A percentile compares a stretch with the other conserved stretches of the same genome.
Evolutionary conservation across 2,329 filamentous ascomycete genomes (phyloP).

Genomic region (Colletotrichum orchidophilum): DNA sequence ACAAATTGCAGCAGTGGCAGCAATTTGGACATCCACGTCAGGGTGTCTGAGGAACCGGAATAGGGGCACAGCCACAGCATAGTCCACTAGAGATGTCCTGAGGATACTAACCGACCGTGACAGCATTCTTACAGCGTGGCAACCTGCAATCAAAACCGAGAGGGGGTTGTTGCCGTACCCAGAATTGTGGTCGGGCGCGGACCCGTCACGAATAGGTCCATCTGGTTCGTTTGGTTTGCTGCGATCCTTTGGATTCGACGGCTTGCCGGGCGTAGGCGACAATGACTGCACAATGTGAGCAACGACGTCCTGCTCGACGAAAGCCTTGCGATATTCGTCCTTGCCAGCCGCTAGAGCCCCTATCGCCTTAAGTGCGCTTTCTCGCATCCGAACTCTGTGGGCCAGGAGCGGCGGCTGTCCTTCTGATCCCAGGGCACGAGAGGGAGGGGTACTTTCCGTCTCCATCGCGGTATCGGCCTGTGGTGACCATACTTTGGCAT

Average conservation of each 20-base stretch:
- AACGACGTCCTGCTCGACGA: slow-evolving; percentile 85
- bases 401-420: slow-evolving; percentile 68
- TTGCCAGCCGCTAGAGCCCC: slow-evolving; percentile 84
- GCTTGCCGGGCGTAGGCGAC: slow-evolving; percentile 61
- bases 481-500: slow-evolving; percentile 51
- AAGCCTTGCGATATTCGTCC: slow-evolving; percentile 82
- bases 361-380: slow-evolving; percentile 79
- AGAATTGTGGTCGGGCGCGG: slow-evolving; percentile 42
- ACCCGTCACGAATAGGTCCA: slow-evolving; percentile 39
- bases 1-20: slow-evolving; percentile 83
- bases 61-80: slow-evolving; percentile 80
- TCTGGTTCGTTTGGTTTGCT: slow-evolving; percentile 48
- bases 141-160: slow-evolving; percentile 84
- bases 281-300: slow-evolving; percentile 87
- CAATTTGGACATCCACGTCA: slow-evolving; percentile 83
- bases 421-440: slow-evolving; percentile 64
- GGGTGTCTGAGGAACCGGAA: slow-evolving; percentile 79
- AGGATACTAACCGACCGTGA: slow-evolving; percentile 86
- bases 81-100: slow-evolving; percentile 87
- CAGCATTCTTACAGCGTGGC: slow-evolving; percentile 81
- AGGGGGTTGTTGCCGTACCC: slow-evolving; percentile 79
- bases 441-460: slow-evolving; percentile 43
- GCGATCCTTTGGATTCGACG: slow-evolving; percentile 54
- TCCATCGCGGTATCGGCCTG: slow-evolving; percentile 46
- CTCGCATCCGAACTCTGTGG: slow-evolving; percentile 80